These are phyloP conservation scores for Infundibulicybe gibba DNA, from an alignment of 768 basidiomycete species.

Conservation along the genomic window DNA sequence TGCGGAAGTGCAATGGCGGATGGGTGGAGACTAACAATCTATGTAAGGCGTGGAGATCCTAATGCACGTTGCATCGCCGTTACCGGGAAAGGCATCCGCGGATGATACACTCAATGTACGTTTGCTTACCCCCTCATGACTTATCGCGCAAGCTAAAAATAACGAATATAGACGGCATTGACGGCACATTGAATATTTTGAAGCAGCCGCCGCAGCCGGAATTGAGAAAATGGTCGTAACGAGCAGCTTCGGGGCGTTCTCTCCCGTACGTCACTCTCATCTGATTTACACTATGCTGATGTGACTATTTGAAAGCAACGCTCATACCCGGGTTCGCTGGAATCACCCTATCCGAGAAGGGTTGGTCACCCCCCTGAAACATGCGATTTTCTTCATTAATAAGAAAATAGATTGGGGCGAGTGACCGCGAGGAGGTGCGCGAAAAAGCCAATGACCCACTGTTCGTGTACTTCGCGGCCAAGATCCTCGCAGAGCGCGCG, in stretches of 20 bases:
- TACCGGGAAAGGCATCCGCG: slow-evolving; percentile 5
- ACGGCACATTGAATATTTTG: neutral
- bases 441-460: slow-evolving; percentile 20
- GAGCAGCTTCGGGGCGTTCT: slow-evolving; percentile 25
- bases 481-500: slow-evolving; percentile 36
- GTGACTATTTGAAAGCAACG: slow-evolving; percentile 11
- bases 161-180: neutral
- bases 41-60: slow-evolving; percentile 38
- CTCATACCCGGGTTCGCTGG: slow-evolving; percentile 17
- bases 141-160: too few relatives aligned
- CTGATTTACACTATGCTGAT: neutral
- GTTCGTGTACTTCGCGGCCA: slow-evolving; percentile 37
- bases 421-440: slow-evolving; percentile 25
- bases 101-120: slow-evolving; percentile 3
- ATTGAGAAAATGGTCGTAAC: slow-evolving; percentile 23
- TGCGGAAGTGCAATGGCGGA: neutral
- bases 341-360: slow-evolving; percentile 16
- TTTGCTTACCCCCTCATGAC: neutral
- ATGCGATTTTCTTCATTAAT: neutral
- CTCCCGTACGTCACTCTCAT: slow-evolving; percentile 17
- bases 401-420: slow-evolving; percentile 28
- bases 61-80: slow-evolving; percentile 25
- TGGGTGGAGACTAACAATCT: slow-evolving; percentile 18
- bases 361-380: slow-evolving; percentile 5
- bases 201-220: neutral